Base-by-base conservation (phyloP, 2,329 filamentous ascomycete genomes). In the Hypoxylon sp. region DNA sequence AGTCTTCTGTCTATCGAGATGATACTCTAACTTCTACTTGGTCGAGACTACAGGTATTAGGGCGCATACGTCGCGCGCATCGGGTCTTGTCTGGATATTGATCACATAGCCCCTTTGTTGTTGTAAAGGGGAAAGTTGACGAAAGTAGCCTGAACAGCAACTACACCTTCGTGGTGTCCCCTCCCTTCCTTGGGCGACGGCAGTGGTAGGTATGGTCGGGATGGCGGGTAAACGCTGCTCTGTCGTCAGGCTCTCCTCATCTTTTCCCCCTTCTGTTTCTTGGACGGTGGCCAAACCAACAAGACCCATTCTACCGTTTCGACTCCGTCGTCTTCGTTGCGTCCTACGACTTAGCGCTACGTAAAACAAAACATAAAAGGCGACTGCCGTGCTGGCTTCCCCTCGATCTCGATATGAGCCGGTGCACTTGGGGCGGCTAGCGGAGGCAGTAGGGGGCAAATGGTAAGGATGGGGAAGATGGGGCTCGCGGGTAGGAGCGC, bases 361-460 rank as follows among this genome's bases (percentile, higher is more conserved):
- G 65, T 68, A 68, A 65, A 58, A 64, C 48, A 63, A 67, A 70
- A 48, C 13, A 59, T 37, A 33, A 61, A 68, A 27, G 58, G 60
- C 61, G 74, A 76, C 74, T 76, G 74, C 73, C 74, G 73, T 72
- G 73, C 68, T 70, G 57, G 67, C 69, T 70, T 68, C 74, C 73
- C 72, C 72, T 74, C 67, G 72, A 74, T 72, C 68, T 71, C 71
- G 68, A 76, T 75, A 76, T 75, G 70, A 75, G 69, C 71, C 73
- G 71, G 65, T 70, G 63, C 60, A 64, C 57, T 62, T 66, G 30
- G 58, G 64, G 66, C 66, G 69, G 69, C 69, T 69, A 72, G 63
- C 69, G 69, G 69, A 71, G 64, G 69, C 53, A 70, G 61, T 58
- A 70, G 50, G 64, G 62, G 54, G 17, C 40, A 44, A 48, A 55